phyloP scores from a whole-genome alignment of 768 basidiomycete genomes.

The Xerocomellus chrysenteron region DNA sequence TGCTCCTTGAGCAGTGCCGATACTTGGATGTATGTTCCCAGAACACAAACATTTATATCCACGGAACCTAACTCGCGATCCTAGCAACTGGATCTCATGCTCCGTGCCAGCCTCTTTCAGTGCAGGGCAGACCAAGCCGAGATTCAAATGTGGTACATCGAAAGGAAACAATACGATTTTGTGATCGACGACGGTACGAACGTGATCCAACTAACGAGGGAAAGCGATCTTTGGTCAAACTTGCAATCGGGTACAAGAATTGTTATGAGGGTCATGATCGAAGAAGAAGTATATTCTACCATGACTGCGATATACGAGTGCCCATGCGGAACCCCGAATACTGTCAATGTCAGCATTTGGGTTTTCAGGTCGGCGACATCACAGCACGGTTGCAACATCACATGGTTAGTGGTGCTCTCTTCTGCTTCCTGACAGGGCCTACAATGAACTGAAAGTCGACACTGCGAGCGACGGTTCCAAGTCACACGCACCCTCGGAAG shows the following conservation, averaged over 20 bases:
- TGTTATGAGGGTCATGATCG: neutral
- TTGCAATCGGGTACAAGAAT: neutral
- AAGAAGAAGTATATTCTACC: neutral
- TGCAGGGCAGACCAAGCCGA: neutral
- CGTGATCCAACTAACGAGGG: neutral
- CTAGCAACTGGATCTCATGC: conserved; percentile 2
- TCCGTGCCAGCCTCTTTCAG: neutral
- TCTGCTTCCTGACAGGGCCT: neutral
- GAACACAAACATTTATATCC: too few relatives aligned
- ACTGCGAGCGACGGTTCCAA: conserved; percentile 1
- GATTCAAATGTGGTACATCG: conserved; percentile 1
- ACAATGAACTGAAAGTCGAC: neutral
- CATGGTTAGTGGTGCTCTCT: neutral
- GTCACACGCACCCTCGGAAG: neutral
- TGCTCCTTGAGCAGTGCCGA: too few relatives aligned
- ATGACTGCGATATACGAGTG: neutral
- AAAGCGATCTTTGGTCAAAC: neutral
- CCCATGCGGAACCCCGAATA: too few relatives aligned
- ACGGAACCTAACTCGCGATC: neutral
- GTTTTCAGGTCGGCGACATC: neutral
- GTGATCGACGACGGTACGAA: neutral
- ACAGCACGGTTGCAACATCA: neutral
- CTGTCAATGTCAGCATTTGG: neutral
- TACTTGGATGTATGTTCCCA: too few relatives aligned
- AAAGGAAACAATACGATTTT: conserved; percentile 1